phyloP scores from a whole-genome alignment of 1,139 yeast genomes.

The Kodamaea sp. region DNA sequence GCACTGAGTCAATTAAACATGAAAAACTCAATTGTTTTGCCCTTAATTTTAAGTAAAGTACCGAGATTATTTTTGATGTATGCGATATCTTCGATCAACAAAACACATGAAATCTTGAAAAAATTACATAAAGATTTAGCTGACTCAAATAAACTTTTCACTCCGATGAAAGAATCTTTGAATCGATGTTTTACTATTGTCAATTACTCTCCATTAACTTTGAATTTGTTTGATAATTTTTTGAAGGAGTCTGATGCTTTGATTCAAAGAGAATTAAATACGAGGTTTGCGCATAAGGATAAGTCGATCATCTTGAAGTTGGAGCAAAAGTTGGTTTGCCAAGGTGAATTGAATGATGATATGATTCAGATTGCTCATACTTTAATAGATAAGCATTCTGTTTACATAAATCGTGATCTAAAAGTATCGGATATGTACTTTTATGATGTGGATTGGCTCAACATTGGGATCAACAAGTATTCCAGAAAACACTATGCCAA shows the following conservation, averaged over 20 bases:
- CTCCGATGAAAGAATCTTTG: conserved; percentile 55
- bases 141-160: conserved; percentile 40
- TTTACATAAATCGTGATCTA: conserved; percentile 35
- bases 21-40: conserved; percentile 42
- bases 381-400: conserved; percentile 32
- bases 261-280: conserved; percentile 29
- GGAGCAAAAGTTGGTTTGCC: conserved; percentile 67
- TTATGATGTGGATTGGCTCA: conserved; percentile 70
- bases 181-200: conserved; percentile 52
- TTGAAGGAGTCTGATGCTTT: conserved; percentile 47
- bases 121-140: conserved; percentile 41
- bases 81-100: conserved; percentile 65
- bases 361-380: conserved; percentile 30
- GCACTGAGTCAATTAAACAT: conserved; percentile 23
- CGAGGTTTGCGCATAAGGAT: conserved; percentile 22
- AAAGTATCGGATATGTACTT: conserved; percentile 54
- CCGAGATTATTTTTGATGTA: conserved; percentile 68
- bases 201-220: conserved; percentile 52
- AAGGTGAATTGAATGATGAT: conserved; percentile 53
- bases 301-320: conserved; percentile 38
- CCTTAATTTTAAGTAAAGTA: conserved; percentile 60
- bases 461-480: conserved; percentile 34
- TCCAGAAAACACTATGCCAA: conserved; percentile 1
- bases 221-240: conserved; percentile 60
- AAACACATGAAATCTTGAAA: conserved; percentile 58